Evolutionary conservation across 169 alveolate genomes (phyloP), one percentile per base, ranked within the genome.

Genomic region (Eimeria falciformis): DNA sequence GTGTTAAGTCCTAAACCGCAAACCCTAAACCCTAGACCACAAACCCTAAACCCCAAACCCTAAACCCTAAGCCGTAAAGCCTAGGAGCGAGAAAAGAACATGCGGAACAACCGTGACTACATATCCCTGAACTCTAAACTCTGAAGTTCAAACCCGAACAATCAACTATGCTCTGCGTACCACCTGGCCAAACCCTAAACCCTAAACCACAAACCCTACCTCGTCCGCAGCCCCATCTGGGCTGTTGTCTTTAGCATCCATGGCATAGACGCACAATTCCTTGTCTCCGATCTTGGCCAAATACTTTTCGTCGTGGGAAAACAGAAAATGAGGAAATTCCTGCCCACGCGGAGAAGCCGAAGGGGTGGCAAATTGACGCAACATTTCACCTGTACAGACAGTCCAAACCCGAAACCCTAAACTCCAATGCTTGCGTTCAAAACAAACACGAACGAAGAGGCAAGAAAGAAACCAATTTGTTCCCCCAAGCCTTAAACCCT

Each of bases 291-390:
- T 94, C 90, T 95, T 95, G 9, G 98, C 98, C 47, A 97, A 91
- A 88, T 96, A 96, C 66, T 95, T 96, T 40, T 97, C 98, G 68
- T 96, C 96, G 23, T 96, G 97, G 71, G 96, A 95, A 97, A 98
- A 97, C 25, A 96, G 81, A 84, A 97, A 96, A 69, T 94, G 96
- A n/a, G 97, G 97, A 68, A 94, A 94, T 14, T 92, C 96, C 14
- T 93, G 93, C 25, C 97, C 98, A 69, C 91, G 95, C 23, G 97
- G 97, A 58, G 96, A 94, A 53, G 88, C 91, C 75, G 92, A 94
- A 12, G 97, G 96, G 27, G 97, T 95, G 47, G 92, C 71, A 65
- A 87, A 87, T 65, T 87, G 92, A 3, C 92, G 92, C 53, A 87
- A 78, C 86, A 87, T 43, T 73, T 87, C 87, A 23, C 92, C 92